Conservation (phyloP, 306 rosid species). For the Vigna trinervia region DNA sequence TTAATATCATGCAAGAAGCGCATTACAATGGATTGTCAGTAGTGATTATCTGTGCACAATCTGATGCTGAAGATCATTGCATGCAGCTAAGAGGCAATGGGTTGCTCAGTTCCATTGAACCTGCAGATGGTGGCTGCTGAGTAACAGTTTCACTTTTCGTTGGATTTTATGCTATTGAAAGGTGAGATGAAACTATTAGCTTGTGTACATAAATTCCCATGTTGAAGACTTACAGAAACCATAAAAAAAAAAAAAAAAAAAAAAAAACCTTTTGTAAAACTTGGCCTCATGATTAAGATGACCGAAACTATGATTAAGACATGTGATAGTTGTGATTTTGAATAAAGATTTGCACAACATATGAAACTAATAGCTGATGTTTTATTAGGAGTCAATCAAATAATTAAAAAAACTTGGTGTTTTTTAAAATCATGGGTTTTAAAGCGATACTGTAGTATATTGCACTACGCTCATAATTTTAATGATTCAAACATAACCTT, state of each 20-base stretch:
- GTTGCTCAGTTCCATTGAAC: slow-evolving; percentile 84
- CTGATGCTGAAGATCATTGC: slow-evolving; percentile 92
- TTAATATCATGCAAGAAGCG: slow-evolving; percentile 92
- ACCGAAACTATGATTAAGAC: slow-evolving; percentile 29
- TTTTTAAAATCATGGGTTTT: background rate
- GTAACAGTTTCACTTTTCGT: background rate
- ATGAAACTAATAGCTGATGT: slow-evolving; percentile 20
- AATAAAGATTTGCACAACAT: slow-evolving; percentile 49
- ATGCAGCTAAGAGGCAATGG: slow-evolving; percentile 94
- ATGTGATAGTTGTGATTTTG: slow-evolving; percentile 45
- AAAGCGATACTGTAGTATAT: background rate
- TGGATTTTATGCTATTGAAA: slow-evolving; percentile 25
- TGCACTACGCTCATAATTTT: background rate
- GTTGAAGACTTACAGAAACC: slow-evolving; percentile 19
- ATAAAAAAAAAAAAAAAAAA: background rate
- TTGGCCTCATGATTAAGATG: slow-evolving; percentile 13
- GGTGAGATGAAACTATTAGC: slow-evolving; percentile 33
- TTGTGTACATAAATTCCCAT: slow-evolving; percentile 51
- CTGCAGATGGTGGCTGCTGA: slow-evolving; percentile 78
- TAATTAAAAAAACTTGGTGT: background rate
- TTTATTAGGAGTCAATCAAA: background rate
- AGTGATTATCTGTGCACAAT: slow-evolving; percentile 88
- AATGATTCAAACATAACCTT: background rate
- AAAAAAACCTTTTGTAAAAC: slow-evolving; percentile 31
- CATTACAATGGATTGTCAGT: slow-evolving; percentile 84